A percentile compares a stretch with the other conserved stretches of the same genome.
These are phyloP conservation scores for Knoxdaviesia proteae DNA, from an alignment of 2,329 filamentous ascomycete species.

Conservation along the genomic window DNA sequence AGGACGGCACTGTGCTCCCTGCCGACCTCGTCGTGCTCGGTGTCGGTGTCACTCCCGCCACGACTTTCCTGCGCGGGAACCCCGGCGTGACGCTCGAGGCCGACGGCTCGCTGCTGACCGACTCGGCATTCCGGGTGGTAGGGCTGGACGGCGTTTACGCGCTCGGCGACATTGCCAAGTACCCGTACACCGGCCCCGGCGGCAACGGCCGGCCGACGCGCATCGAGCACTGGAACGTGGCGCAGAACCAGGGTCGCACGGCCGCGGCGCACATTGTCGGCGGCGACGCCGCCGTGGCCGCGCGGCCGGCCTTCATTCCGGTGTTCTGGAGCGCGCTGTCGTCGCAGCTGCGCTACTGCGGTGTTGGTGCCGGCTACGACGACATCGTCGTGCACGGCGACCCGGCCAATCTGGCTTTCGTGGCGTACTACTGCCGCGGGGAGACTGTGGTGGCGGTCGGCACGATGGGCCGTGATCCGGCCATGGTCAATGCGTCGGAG, in stretches of 20 bases:
- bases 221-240: slow-evolving; percentile 98
- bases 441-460: slow-evolving; percentile 79
- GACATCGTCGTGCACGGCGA: slow-evolving; percentile 65
- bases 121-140: slow-evolving; percentile 58
- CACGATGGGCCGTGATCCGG: slow-evolving; percentile 75
- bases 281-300: slow-evolving; percentile 33
- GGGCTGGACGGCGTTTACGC: slow-evolving; percentile 73
- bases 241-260: slow-evolving; percentile 71
- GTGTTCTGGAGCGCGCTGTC: slow-evolving; percentile 95
- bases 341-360: slow-evolving; percentile 78
- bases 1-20: slow-evolving; percentile 66
- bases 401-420: slow-evolving; percentile 59
- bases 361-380: slow-evolving; percentile 62
- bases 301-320: slow-evolving; percentile 47
- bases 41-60: slow-evolving; percentile 72
- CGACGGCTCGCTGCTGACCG: slow-evolving; percentile 69
- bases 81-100: slow-evolving; percentile 46
- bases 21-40: slow-evolving; percentile 85
- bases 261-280: slow-evolving; percentile 61
- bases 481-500: slow-evolving; percentile 64
- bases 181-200: slow-evolving; percentile 81
- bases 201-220: slow-evolving; percentile 52
- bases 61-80: slow-evolving; percentile 61
- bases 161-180: slow-evolving; percentile 86
- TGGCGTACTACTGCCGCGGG: slow-evolving; percentile 72